Base-by-base conservation (phyloP, 257 asterid species). In the Gentiana dahurica region DNA sequence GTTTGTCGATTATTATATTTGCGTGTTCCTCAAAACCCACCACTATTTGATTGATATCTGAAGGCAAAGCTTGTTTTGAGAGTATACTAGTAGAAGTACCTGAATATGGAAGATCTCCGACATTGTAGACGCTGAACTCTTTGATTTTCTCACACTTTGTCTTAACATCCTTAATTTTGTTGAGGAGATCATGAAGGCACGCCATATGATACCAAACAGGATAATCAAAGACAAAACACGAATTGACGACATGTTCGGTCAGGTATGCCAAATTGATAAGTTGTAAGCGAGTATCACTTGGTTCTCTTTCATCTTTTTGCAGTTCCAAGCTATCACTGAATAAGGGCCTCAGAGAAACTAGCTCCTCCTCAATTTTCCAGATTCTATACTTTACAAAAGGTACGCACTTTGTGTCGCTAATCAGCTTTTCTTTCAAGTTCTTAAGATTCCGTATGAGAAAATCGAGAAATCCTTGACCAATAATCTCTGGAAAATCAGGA, bases 241-340 rank as follows among this genome's bases (percentile, higher is more conserved):
- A 56, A 34, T 56, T 62, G 34, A 51, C 43, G 34, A 33, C 38
- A 24, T 41, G 34, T 32, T 64, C 69, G 12, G 41, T 62, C 8
- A 15, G 57, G 49, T 57, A 64, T 7, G 69, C 62, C 13, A 57
- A 11, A 3, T 45, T 45, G 10, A 36, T 51, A 11, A 49, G 13
- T 63, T 35, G 24, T 12, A 2, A 8, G 44, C 48, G 3, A 12
- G 6, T 12, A 36, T 15, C 39, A 36, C 3, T 47, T 8, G 37
- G 9, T 11, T 47, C 61, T 9, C 36, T 32, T 1, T 55, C 12
- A 35, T 38, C 49, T 12, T 55, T 57, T 13, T 38, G 51, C 3
- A 12, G 11, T 38, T 48, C 36, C 6, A 49, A 36, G 4, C 55
- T 4, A 2, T 24, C 55, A 49, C 5, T 46, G 34, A 56, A 57